These are phyloP conservation scores for Citrus unshiu DNA, from an alignment of 345 rosid genomes.

Conservation along the genomic window DNA sequence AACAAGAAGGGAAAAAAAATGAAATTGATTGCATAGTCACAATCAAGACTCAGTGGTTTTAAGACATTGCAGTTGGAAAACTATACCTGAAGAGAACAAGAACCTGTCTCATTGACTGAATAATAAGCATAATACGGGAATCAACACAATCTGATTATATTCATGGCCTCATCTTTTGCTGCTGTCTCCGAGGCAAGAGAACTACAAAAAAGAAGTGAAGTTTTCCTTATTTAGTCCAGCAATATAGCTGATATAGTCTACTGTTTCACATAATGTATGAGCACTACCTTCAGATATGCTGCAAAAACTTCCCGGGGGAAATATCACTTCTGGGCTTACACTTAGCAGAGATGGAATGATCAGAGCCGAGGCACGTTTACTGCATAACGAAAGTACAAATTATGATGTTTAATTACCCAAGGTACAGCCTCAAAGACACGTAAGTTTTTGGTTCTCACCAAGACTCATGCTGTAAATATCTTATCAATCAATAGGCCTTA, in stretches of 20 bases:
- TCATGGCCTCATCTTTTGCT: slow-evolving; percentile 17
- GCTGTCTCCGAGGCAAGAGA: slow-evolving; percentile 44
- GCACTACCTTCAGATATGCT: slow-evolving; percentile 53
- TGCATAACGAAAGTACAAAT: slow-evolving; percentile 25
- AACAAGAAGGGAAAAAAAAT: not conserved
- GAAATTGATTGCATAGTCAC: not conserved
- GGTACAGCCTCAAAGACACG: not conserved
- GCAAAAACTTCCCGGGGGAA: slow-evolving; percentile 51
- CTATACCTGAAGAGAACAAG: not conserved
- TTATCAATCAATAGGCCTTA: not conserved
- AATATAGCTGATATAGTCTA: not conserved
- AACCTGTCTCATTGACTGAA: slow-evolving; percentile 1
- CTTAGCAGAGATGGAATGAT: slow-evolving; percentile 45
- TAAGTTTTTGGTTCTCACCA: not conserved
- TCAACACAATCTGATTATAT: not conserved
- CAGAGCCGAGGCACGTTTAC: slow-evolving; percentile 44
- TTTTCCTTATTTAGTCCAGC: slow-evolving; percentile 6
- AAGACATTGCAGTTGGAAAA: not conserved
- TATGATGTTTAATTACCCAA: not conserved
- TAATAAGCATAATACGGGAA: not conserved
- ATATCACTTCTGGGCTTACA: slow-evolving; percentile 41
- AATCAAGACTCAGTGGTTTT: not conserved
- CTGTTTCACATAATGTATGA: not conserved
- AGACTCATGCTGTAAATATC: not conserved
- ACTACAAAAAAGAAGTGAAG: slow-evolving; percentile 22